Percentiles rank a stretch among this genome's conserved stretches.
Conservation (phyloP, 1,284 basidiomycete genomes). For the Papiliotrema nemorosa region DNA sequence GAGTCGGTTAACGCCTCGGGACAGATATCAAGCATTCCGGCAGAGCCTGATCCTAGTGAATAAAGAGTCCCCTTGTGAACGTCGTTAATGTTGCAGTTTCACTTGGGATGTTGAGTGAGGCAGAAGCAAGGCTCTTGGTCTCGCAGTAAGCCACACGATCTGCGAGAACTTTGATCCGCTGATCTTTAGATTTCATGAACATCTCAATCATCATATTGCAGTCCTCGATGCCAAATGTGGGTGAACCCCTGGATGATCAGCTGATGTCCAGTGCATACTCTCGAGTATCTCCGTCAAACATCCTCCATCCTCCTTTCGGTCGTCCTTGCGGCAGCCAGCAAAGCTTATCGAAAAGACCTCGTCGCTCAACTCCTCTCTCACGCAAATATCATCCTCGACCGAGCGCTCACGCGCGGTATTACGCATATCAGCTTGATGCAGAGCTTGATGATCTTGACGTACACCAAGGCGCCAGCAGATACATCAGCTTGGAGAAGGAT, state of each 20-base stretch:
- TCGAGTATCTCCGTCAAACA: constrained; percentile 26
- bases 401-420: constrained; percentile 25
- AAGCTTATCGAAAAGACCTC: constrained; percentile 32
- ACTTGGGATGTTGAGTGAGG: constrained; percentile 2
- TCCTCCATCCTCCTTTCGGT: constrained; percentile 31
- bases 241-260: neutral
- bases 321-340: constrained; percentile 26
- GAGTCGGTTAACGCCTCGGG: neutral
- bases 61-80: neutral
- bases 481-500: constrained; percentile 22
- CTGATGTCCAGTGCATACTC: constrained; percentile 29
- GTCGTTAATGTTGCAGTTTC: neutral
- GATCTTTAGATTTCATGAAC: neutral
- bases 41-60: neutral
- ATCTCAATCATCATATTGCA: constrained; percentile 2
- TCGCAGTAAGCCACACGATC: neutral
- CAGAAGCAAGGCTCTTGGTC: neutral
- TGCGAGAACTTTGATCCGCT: neutral
- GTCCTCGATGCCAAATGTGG: neutral
- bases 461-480: constrained; percentile 33
- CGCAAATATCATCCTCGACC: constrained; percentile 29
- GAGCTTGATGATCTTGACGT: constrained; percentile 35
- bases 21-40: neutral
- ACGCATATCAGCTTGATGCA: constrained; percentile 33
- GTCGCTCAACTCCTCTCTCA: constrained; percentile 23